A percentile compares a stretch with the other conserved stretches of the same genome.
These are phyloP conservation scores for Tetrahymena malaccensis DNA, from an alignment of 73 alveolate species.

Conservation along the genomic window DNA sequence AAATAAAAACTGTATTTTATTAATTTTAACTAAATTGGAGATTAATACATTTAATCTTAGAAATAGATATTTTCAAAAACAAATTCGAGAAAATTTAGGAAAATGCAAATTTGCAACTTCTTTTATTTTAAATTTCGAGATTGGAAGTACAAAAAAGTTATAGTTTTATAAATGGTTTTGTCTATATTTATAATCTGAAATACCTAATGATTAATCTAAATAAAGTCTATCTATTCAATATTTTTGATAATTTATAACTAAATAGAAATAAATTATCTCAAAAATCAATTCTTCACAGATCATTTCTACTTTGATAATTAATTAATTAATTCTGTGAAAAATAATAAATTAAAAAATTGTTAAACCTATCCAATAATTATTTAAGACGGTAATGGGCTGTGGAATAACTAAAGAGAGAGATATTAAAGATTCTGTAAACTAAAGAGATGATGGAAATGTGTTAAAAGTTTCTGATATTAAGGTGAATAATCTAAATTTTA, in stretches of 20 bases:
- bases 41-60: too few relatives aligned
- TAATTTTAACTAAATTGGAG: too few relatives aligned
- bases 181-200: too few relatives aligned
- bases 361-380: background rate
- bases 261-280: background rate
- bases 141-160: too few relatives aligned
- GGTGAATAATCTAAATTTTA: background rate
- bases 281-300: too few relatives aligned
- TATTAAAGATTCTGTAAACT: background rate
- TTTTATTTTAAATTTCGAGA: too few relatives aligned
- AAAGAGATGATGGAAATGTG: background rate
- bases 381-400: background rate
- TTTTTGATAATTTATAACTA: too few relatives aligned
- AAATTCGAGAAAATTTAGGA: too few relatives aligned
- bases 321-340: background rate
- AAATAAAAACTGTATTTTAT: too few relatives aligned
- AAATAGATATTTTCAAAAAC: too few relatives aligned
- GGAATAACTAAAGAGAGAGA: background rate
- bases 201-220: background rate
- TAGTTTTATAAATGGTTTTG: background rate
- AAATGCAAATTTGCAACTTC: too few relatives aligned
- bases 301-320: background rate
- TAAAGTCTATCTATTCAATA: background rate
- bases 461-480: background rate
- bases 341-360: background rate